phyloP scores from a whole-genome alignment of 306 rosid species.

The cucumber (Cucumis sativus) region DNA sequence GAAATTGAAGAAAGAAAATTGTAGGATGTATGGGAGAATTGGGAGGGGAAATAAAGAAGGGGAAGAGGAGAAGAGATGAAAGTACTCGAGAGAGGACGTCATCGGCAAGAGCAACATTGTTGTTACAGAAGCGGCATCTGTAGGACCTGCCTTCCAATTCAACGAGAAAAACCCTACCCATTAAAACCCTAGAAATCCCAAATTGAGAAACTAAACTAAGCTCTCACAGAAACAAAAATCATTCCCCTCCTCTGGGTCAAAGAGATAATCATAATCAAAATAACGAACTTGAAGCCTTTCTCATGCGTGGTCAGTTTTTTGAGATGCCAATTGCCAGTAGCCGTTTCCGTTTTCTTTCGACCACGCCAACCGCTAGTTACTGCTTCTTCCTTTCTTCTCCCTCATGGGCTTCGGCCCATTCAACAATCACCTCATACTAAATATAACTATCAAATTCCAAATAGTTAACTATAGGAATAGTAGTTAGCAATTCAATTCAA shows the following conservation, averaged over 20 bases:
- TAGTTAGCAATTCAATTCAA: too few species aligned
- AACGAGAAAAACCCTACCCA: conserved; percentile 68
- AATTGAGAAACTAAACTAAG: neutral
- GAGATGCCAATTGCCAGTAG: neutral
- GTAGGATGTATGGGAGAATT: neutral
- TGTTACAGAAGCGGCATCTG: conserved; percentile 44
- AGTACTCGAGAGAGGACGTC: conserved; percentile 63
- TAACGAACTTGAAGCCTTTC: neutral
- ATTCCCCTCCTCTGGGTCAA: neutral
- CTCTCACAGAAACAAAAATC: neutral
- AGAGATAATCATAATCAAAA: neutral
- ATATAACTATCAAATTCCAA: too few species aligned
- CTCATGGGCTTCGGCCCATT: neutral
- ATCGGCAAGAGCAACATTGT: conserved; percentile 50
- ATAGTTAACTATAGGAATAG: too few species aligned
- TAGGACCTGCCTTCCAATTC: conserved; percentile 69
- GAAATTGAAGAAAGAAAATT: neutral
- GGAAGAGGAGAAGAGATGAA: neutral
- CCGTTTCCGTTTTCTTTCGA: neutral
- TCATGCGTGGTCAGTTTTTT: neutral
- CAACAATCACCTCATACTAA: too few species aligned
- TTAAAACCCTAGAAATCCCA: conserved; percentile 10
- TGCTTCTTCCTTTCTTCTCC: neutral
- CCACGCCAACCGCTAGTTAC: neutral
- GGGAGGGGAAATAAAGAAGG: neutral